A percentile compares a stretch with the other conserved stretches of the same genome.
phyloP scores from a whole-genome alignment of 768 basidiomycete species.

The Russula vinacea region DNA sequence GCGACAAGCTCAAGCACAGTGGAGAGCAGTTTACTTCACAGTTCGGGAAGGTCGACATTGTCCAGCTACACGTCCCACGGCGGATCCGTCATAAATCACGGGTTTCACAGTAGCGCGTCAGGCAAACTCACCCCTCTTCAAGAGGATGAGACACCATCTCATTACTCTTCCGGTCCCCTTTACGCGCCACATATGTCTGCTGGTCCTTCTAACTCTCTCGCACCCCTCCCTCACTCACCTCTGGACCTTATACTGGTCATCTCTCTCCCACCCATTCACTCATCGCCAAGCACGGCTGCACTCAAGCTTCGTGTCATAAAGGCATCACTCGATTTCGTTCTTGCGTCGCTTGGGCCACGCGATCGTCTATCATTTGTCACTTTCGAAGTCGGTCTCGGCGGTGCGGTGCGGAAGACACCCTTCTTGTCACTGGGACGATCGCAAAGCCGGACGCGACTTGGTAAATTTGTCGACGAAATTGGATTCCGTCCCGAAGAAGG shows the following conservation, averaged over 20 bases:
- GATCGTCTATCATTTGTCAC: slow-evolving; percentile 90
- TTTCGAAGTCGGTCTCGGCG: slow-evolving; percentile 83
- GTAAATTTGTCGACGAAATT: slow-evolving; percentile 76
- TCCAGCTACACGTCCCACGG: slow-evolving; percentile 65
- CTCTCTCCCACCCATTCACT: slow-evolving; percentile 72
- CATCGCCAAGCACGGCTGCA: slow-evolving; percentile 72
- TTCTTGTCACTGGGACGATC: slow-evolving; percentile 72
- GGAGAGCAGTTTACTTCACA: slow-evolving; percentile 64
- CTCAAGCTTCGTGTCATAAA: slow-evolving; percentile 89
- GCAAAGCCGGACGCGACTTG: slow-evolving; percentile 66
- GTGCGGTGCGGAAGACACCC: slow-evolving; percentile 87
- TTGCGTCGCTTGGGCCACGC: slow-evolving; percentile 68
- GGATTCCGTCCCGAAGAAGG: slow-evolving; percentile 42
- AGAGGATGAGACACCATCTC: slow-evolving; percentile 26
- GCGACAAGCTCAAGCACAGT: slow-evolving; percentile 54
- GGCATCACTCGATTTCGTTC: slow-evolving; percentile 79
- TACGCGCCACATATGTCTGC: slow-evolving; percentile 59
- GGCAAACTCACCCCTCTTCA: slow-evolving; percentile 31
- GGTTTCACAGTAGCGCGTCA: slow-evolving; percentile 12
- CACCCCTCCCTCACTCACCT: slow-evolving; percentile 79
- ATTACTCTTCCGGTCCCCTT: slow-evolving; percentile 17
- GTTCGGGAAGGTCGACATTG: slow-evolving; percentile 58
- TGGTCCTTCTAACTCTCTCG: slow-evolving; percentile 75
- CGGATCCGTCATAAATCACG: slow-evolving; percentile 29
- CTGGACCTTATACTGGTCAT: slow-evolving; percentile 92